Evolutionary conservation across 2,329 filamentous ascomycete genomes (phyloP), one percentile per base, ranked within the genome.

Genomic region (Penicillium sp.): DNA sequence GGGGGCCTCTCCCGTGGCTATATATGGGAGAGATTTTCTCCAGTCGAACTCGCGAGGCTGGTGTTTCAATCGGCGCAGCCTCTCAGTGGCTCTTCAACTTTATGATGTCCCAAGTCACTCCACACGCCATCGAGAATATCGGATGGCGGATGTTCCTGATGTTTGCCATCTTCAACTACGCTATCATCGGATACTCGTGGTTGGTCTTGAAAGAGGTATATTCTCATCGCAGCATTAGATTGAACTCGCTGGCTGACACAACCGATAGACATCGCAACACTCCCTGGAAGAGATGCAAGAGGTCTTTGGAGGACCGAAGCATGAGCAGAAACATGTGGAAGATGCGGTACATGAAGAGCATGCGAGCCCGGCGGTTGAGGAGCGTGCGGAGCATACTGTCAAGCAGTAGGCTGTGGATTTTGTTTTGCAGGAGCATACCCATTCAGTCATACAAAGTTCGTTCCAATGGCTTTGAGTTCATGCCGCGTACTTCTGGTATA

Each of bases 91-190:
- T 73, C n/a, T 73, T 72, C 59, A 73, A 73, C 32, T 73, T 72
- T 39, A 66, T 71, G 58, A 70, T 73, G 67, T 68, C 65, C 29
- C 69, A 72, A 48, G 64, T 73, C 18, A 73, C 68, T 44, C 69
- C 70, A 3, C 67, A 72, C 49, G 75, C 77, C 0, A 71, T 80
- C 10, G 64, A 68, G 2, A 79, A 78, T 46, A 76, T 80, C 4
- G 73, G 74, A 1, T 80, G 77, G 76, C 70, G 69, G 40, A 79
- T 76, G 2, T 80, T 80, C 51, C 59, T 80, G 51, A 78, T 80
- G 75, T 80, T 80, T 64, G 70, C 68, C 18, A 74, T 79, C 21
- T 78, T 79, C 61, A 79, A 79, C 59, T 78, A 73, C 52, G 66
- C 74, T 1, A 71, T 78, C 13, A 73, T 77, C 0, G 60, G 68